These are phyloP conservation scores for Lactarius akahatsu DNA, from an alignment of 768 basidiomycete genomes.

Conservation along the genomic window DNA sequence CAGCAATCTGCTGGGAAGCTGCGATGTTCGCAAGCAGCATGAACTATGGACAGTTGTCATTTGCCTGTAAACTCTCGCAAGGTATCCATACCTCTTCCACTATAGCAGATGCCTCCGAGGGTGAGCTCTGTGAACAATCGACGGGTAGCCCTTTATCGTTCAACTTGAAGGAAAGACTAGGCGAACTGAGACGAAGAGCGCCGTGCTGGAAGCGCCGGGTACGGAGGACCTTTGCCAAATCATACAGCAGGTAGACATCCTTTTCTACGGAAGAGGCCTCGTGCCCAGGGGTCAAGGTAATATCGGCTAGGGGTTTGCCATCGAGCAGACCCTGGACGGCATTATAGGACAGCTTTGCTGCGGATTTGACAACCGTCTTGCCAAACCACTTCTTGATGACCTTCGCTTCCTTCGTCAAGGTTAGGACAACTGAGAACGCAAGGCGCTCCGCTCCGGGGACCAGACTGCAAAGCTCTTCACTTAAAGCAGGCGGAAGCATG, in stretches of 20 bases:
- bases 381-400: constrained; percentile 90
- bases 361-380: constrained; percentile 88
- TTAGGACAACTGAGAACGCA: constrained; percentile 88
- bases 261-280: constrained; percentile 59
- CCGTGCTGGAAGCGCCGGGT: constrained; percentile 76
- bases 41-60: constrained; percentile 51
- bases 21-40: constrained; percentile 92
- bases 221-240: constrained; percentile 71
- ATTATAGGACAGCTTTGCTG: constrained; percentile 79
- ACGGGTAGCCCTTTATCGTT: constrained; percentile 76
- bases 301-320: constrained; percentile 56
- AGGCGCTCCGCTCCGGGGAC: constrained; percentile 86
- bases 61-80: not conserved
- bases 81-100: constrained; percentile 75
- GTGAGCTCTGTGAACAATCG: constrained; percentile 70
- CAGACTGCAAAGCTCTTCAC: constrained; percentile 91
- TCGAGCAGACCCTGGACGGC: constrained; percentile 83
- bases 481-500: constrained; percentile 93
- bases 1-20: constrained; percentile 90
- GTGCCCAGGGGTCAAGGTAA: constrained; percentile 58
- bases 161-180: constrained; percentile 72
- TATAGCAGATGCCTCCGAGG: constrained; percentile 71
- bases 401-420: constrained; percentile 76
- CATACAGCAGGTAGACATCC: constrained; percentile 71
- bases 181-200: constrained; percentile 66